phyloP scores from a whole-genome alignment of 2,329 filamentous ascomycete species.

The Davidsoniella neocaledoniae region DNA sequence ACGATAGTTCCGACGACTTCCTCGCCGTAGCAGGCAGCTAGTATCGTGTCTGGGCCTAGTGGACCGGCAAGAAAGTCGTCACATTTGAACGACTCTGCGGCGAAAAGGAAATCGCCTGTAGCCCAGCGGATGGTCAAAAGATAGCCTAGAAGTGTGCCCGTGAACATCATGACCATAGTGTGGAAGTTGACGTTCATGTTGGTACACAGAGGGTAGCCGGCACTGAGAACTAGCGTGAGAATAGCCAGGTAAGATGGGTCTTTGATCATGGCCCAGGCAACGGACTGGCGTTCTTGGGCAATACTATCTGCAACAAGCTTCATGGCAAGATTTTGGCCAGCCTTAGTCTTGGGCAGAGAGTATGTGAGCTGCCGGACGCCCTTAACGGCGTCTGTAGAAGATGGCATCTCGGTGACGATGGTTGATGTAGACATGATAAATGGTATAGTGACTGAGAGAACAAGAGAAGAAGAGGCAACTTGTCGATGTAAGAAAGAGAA shows the following conservation, averaged over 20 bases:
- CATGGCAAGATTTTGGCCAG: slow-evolving; percentile 50
- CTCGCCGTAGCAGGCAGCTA: not conserved
- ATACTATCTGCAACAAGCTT: slow-evolving; percentile 66
- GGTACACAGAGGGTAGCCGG: not conserved
- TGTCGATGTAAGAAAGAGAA: too few species aligned
- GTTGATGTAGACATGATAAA: not conserved
- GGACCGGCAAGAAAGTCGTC: not conserved
- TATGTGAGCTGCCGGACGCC: slow-evolving; percentile 22
- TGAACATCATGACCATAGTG: slow-evolving; percentile 21
- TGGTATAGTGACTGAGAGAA: not conserved
- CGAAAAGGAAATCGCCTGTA: not conserved
- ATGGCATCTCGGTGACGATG: not conserved
- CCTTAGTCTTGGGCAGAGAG: slow-evolving; percentile 30
- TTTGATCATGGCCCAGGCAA: slow-evolving; percentile 46
- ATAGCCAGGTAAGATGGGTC: slow-evolving; percentile 37
- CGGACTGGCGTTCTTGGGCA: slow-evolving; percentile 60
- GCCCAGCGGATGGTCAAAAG: slow-evolving; percentile 1
- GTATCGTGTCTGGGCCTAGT: not conserved
- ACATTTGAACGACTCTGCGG: not conserved
- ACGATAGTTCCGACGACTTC: not conserved
- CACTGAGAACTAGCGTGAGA: slow-evolving; percentile 24
- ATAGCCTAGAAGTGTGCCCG: slow-evolving; percentile 13
- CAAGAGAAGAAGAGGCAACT: not conserved
- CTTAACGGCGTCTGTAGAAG: not conserved
- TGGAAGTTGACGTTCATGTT: not conserved